Evolutionary conservation across 2,329 filamentous ascomycete species (phyloP).

Genomic region (Fusarium setosum): DNA sequence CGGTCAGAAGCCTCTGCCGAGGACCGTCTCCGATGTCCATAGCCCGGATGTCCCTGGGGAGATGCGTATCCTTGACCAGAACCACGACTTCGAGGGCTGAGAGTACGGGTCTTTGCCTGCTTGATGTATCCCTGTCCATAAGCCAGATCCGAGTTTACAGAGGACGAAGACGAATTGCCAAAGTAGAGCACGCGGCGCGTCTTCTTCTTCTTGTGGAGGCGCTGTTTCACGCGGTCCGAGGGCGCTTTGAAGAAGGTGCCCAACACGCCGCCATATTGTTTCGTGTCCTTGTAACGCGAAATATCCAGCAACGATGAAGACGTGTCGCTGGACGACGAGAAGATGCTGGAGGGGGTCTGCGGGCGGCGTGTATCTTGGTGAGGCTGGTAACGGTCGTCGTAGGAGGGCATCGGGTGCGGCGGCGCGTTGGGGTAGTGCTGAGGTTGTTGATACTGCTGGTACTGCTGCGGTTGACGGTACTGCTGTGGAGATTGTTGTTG

Average conservation of each 20-base stretch:
- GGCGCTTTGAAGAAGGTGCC: constrained; percentile 72
- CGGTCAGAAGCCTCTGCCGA: constrained; percentile 27
- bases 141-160: constrained; percentile 74
- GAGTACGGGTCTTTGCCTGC: constrained; percentile 46
- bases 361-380: constrained; percentile 37
- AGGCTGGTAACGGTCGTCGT: constrained; percentile 30
- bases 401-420: constrained; percentile 29
- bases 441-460: constrained; percentile 31
- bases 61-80: constrained; percentile 26
- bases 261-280: constrained; percentile 66
- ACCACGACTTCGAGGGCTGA: constrained; percentile 40
- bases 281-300: constrained; percentile 62
- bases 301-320: constrained; percentile 74
- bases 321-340: constrained; percentile 61
- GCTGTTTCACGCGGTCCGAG: constrained; percentile 59
- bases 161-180: constrained; percentile 73
- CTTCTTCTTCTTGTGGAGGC: constrained; percentile 52
- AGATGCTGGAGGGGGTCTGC: constrained; percentile 49
- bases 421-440: constrained; percentile 32
- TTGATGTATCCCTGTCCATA: constrained; percentile 72
- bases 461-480: constrained; percentile 23
- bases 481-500: constrained; percentile 34
- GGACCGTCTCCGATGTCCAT: constrained; percentile 33
- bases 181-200: constrained; percentile 67
- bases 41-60: constrained; percentile 18